phyloP scores from a whole-genome alignment of 2,329 filamentous ascomycete genomes.

The Cytospora piceicola region DNA sequence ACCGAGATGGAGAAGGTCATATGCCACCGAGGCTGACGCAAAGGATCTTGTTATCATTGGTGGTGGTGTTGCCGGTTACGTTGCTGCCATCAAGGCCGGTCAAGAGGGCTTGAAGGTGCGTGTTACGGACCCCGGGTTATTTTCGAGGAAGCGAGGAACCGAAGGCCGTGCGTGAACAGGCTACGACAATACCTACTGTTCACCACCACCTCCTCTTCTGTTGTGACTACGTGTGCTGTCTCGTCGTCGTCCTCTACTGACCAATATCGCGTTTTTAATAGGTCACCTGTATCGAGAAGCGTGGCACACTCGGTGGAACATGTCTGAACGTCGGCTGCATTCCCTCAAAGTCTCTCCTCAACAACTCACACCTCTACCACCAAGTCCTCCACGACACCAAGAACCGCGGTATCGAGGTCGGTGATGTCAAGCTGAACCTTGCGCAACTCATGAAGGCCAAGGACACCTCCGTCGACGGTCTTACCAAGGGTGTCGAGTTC shows the following conservation, averaged over 20 bases:
- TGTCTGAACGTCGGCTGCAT: constrained; percentile 99
- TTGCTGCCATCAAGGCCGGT: constrained; percentile 97
- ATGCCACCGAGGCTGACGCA: constrained; percentile 71
- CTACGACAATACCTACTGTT: not conserved
- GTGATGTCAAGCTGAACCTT: constrained; percentile 95
- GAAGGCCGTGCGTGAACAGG: not conserved
- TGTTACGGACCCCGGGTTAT: not conserved
- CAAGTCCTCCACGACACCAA: constrained; percentile 96
- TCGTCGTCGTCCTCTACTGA: constrained; percentile 16
- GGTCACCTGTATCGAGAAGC: constrained; percentile 98
- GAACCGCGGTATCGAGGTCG: constrained; percentile 94
- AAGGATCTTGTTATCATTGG: constrained; percentile 98
- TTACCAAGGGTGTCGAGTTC: constrained; percentile 98
- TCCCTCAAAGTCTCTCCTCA: constrained; percentile 97
- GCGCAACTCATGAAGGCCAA: constrained; percentile 98
- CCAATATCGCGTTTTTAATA: constrained; percentile 42
- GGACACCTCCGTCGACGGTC: constrained; percentile 81
- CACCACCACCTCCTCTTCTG: not conserved
- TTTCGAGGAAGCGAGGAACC: not conserved
- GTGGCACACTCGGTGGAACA: constrained; percentile 90
- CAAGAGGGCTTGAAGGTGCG: constrained; percentile 93
- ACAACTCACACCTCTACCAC: constrained; percentile 99
- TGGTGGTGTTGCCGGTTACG: constrained; percentile 97
- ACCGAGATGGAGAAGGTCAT: constrained; percentile 60
- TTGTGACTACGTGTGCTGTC: not conserved